A percentile compares a stretch with the other conserved stretches of the same genome.
These are phyloP conservation scores for Fusarium dlaminii DNA, from an alignment of 2,329 filamentous ascomycete genomes.

Conservation along the genomic window DNA sequence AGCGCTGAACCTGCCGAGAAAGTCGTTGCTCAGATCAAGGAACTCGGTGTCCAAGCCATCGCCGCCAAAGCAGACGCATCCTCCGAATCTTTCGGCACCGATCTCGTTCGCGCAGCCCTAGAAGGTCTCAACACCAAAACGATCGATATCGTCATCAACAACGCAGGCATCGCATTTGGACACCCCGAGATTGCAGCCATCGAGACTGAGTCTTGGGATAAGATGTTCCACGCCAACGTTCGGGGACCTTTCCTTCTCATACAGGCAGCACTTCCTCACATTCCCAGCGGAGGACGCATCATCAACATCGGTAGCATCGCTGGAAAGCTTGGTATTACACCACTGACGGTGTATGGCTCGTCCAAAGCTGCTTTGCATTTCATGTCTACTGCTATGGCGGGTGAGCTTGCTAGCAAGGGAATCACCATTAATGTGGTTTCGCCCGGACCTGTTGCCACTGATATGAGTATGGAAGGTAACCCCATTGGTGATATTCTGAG, in stretches of 20 bases:
- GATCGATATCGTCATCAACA: not conserved
- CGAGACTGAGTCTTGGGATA: not conserved
- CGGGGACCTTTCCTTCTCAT: constrained; percentile 46
- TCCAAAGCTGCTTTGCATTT: constrained; percentile 46
- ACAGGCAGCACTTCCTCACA: constrained; percentile 43
- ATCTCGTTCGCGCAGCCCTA: not conserved
- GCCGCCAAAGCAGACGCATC: constrained; percentile 1
- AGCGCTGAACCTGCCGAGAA: not conserved
- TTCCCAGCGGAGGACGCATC: constrained; percentile 45
- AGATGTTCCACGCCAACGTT: constrained; percentile 22
- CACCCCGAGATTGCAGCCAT: constrained; percentile 31
- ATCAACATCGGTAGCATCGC: constrained; percentile 48
- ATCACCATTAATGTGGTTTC: constrained; percentile 4
- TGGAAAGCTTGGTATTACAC: constrained; percentile 44
- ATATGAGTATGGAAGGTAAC: constrained; percentile 1
- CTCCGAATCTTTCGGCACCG: not conserved
- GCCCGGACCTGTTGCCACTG: constrained; percentile 4
- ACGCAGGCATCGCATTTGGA: constrained; percentile 9
- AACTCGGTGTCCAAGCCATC: not conserved
- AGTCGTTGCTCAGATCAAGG: not conserved
- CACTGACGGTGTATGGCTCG: constrained; percentile 46
- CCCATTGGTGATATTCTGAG: not conserved
- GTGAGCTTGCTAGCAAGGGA: constrained; percentile 3
- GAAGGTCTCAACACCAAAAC: not conserved
- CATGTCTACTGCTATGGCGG: not conserved